Evolutionary conservation across 768 basidiomycete genomes (phyloP), one percentile per base, ranked within the genome.

Genomic region (Mrakia frigida): DNA sequence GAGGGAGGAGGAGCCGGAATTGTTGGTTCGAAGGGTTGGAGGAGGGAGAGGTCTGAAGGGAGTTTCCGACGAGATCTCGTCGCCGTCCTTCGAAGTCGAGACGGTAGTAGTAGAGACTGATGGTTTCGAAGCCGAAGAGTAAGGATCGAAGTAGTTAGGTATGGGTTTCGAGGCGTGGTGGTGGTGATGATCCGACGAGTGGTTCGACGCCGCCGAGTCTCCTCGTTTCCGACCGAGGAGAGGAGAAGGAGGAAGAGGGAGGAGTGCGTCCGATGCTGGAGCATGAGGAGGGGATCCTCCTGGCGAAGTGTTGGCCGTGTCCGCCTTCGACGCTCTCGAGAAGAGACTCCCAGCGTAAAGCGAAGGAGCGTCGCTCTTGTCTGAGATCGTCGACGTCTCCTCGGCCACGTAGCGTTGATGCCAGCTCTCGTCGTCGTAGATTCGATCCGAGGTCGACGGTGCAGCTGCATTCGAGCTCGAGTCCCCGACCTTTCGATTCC

Each of bases 401-500:
- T 68, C 65, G 21, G 35, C 21, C 21, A 41, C 35, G 39, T 68
- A 68, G 9, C 65, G 65, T n/a, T 68, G 65, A 41, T 68, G 65
- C 65, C 65, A 68, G 35, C 65, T 68, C 65, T 68, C 65, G 39
- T 68, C 65, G 39, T 68, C 11, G 23, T 39, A 3, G 25, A 3
- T 39, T 25, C 25, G 35, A 23, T 41, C 35, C 18, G 65, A 21
- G 1, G 65, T 7, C 3, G 18, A 23, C 10, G 65, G 9, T 6
- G 33, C 39, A 2, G 14, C 21, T 18, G 46, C 2, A 21, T 18
- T 13, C 25, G 35, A 37, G 37, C 23, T n/a, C 23, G 35, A 37
- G 35, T 68, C 65, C n/a, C 35, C 65, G 4, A 41, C 65, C 65
- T 68, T 68, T 25, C 65, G 21, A 39, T 68, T 68, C 65, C 65